These are phyloP conservation scores for Taiozyma sp. DNA, from an alignment of 1,139 yeast species.

Conservation along the genomic window DNA sequence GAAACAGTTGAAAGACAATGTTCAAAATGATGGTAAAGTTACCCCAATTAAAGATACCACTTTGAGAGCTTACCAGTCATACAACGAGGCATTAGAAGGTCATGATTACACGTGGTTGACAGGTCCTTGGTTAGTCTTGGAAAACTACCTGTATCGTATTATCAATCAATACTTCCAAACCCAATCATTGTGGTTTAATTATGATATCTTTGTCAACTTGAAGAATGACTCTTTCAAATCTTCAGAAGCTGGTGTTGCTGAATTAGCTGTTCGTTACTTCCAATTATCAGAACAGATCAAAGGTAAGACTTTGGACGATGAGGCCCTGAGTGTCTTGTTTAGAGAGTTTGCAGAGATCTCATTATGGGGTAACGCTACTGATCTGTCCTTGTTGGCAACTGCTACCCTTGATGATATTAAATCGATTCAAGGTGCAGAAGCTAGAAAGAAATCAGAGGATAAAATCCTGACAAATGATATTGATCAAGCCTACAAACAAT, in stretches of 20 bases:
- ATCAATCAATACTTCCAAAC: slow-evolving; percentile 44
- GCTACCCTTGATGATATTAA: slow-evolving; percentile 84
- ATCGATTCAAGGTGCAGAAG: slow-evolving; percentile 86
- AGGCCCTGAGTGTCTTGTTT: slow-evolving; percentile 50
- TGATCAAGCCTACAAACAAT: slow-evolving; percentile 54
- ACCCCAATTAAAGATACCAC: slow-evolving; percentile 38
- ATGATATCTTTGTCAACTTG: slow-evolving; percentile 66
- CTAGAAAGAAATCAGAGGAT: slow-evolving; percentile 76
- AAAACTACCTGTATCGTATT: slow-evolving; percentile 75
- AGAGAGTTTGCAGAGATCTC: slow-evolving; percentile 83
- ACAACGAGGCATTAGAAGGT: slow-evolving; percentile 40
- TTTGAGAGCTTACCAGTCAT: slow-evolving; percentile 43
- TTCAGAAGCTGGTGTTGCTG: slow-evolving; percentile 74
- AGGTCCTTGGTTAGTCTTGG: slow-evolving; percentile 92
- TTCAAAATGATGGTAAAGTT: slow-evolving; percentile 37
- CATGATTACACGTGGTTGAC: slow-evolving; percentile 56
- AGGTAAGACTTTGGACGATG: slow-evolving; percentile 29
- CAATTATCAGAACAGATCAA: slow-evolving; percentile 37
- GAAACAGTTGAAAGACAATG: slow-evolving; percentile 31
- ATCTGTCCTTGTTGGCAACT: slow-evolving; percentile 79
- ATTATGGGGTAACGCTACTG: slow-evolving; percentile 98
- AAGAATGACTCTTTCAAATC: slow-evolving; percentile 72
- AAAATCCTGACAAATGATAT: slow-evolving; percentile 80
- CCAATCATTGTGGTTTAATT: slow-evolving; percentile 43
- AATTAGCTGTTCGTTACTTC: slow-evolving; percentile 67